Base-by-base conservation (phyloP, 345 rosid genomes). In the Ceriops tagal region DNA sequence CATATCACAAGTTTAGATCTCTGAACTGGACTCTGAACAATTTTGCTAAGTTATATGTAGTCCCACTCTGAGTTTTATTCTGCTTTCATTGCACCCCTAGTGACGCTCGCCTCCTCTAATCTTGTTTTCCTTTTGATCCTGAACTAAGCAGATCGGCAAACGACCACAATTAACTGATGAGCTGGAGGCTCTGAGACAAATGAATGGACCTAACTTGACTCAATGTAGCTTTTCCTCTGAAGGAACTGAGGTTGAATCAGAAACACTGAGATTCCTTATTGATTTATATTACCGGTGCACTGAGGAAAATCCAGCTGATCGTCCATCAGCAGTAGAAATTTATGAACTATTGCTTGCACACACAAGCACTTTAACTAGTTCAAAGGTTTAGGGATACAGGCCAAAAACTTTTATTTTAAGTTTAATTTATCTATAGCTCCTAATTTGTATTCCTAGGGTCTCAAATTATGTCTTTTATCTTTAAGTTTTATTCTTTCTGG, bases 251-350 rank as follows among this genome's bases (percentile, higher is more conserved):
- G 71, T 77, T 13, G 93, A 88, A 61, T 7, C 61, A 0, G 86
- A 81, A 51, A 81, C 81, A 18, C 72, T 92, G 71, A 83, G 85
- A 65, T 88, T 90, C 77, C 93, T 95, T 39, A 76, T 90, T 26
- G 82, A 87, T 56, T 68, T 95, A 69, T 95, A 84, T 74, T 75
- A 58, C 53, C 85, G 30, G 34, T 95, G 99, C 73, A 95, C 98
- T 0, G 83, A 69, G 82, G 86, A 77, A 73, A 81, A 82, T 75
- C 99, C 98, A 26, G 52, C 49, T 34, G 89, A 84, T 52, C 96
- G 98, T 3, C 90, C 87, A 35, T 83, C 77, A 19, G 96, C 98
- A 0, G 57, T 73, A 61, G 90, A 85, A 26, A 80, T 92, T 32
- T 79, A 87, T 61, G 78, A 86, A 56, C 73, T 71, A 72, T 75